These are phyloP conservation scores for Physaria fendleri DNA, from an alignment of 345 rosid species.

Conservation along the genomic window DNA sequence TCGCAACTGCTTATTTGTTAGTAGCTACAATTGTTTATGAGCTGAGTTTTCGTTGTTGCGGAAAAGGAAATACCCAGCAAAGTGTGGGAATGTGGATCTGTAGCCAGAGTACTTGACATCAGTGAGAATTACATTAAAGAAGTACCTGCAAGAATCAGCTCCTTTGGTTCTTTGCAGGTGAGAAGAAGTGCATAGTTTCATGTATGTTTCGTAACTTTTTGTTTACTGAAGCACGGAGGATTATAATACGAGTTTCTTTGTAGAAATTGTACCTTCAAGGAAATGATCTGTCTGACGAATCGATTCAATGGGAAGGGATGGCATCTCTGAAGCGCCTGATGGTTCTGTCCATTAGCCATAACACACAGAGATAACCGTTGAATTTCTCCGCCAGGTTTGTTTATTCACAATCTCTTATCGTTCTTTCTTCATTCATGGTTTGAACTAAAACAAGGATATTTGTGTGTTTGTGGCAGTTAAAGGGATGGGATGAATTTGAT, in stretches of 20 bases:
- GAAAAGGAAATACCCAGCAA: slow-evolving; percentile 65
- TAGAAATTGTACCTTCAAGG: slow-evolving; percentile 65
- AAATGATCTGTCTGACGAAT: slow-evolving; percentile 56
- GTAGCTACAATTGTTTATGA: not conserved
- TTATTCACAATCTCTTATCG: not conserved
- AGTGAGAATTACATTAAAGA: slow-evolving; percentile 51
- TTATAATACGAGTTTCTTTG: slow-evolving; percentile 18
- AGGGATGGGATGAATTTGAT: slow-evolving; percentile 81
- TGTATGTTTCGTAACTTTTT: not conserved
- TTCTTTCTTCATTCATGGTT: not conserved
- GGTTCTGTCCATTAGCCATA: slow-evolving; percentile 56
- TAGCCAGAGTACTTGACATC: slow-evolving; percentile 55
- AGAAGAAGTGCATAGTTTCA: not conserved
- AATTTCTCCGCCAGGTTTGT: slow-evolving; percentile 67
- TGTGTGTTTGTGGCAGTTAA: slow-evolving; percentile 38
- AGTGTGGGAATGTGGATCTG: slow-evolving; percentile 64
- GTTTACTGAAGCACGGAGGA: not conserved
- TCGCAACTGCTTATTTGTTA: not conserved
- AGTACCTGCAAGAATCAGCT: slow-evolving; percentile 47
- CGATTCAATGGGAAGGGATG: slow-evolving; percentile 70
- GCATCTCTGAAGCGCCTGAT: slow-evolving; percentile 47
- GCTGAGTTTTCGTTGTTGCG: slow-evolving; percentile 8
- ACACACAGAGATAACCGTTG: slow-evolving; percentile 76
- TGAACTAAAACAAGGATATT: not conserved
- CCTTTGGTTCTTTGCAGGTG: slow-evolving; percentile 42